phyloP scores from a whole-genome alignment of 306 rosid species.

The Cucurbita ficifolia region DNA sequence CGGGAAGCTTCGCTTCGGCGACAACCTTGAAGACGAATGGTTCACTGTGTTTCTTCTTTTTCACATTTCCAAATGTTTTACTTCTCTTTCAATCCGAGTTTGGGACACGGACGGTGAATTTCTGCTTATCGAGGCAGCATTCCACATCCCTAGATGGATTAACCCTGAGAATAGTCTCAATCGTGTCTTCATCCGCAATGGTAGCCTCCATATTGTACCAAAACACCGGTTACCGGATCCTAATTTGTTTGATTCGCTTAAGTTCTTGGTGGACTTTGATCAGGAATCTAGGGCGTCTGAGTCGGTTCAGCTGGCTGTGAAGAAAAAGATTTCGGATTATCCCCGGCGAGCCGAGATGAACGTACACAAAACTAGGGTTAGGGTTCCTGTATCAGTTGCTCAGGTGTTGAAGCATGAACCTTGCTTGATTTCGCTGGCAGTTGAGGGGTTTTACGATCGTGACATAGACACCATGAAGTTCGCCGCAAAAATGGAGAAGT shows the following conservation, averaged over 20 bases:
- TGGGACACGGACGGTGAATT: slow-evolving; percentile 98
- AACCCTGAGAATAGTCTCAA: slow-evolving; percentile 56
- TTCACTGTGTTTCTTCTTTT: slow-evolving; percentile 77
- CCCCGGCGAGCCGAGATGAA: slow-evolving; percentile 46
- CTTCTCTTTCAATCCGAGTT: slow-evolving; percentile 47
- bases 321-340: slow-evolving; percentile 44
- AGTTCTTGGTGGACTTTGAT: slow-evolving; percentile 20
- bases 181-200: slow-evolving; percentile 61
- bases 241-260: slow-evolving; percentile 37
- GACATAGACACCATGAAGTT: slow-evolving; percentile 72
- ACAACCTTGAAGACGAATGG: slow-evolving; percentile 89
- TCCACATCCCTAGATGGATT: slow-evolving; percentile 93
- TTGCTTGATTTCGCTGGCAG: slow-evolving; percentile 53
- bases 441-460: slow-evolving; percentile 82
- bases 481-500: slow-evolving; percentile 69
- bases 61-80: slow-evolving; percentile 38
- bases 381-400: slow-evolving; percentile 69
- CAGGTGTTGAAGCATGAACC: slow-evolving; percentile 57
- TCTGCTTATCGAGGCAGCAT: slow-evolving; percentile 83
- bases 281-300: slow-evolving; percentile 40
- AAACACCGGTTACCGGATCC: slow-evolving; percentile 25
- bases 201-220: slow-evolving; percentile 49
- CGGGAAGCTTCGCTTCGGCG: slow-evolving; percentile 76
- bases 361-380: slow-evolving; percentile 49
- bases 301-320: slow-evolving; percentile 39